These are phyloP conservation scores for Gracilaria gracilis DNA, from an alignment of 23 red algal genomes.

Conservation along the genomic window DNA sequence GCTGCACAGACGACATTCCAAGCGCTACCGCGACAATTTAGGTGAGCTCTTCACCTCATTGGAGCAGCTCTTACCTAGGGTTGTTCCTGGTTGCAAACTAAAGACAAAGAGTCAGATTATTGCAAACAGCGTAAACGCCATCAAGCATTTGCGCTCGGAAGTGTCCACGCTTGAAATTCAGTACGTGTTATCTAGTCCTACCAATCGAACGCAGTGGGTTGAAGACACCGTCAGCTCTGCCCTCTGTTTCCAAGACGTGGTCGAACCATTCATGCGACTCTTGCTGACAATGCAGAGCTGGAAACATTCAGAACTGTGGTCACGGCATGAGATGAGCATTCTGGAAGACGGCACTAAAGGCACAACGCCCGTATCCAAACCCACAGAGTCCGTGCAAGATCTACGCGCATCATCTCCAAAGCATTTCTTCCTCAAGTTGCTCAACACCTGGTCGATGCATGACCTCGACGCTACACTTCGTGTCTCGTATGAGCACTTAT, in stretches of 20 bases:
- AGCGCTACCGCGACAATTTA: constrained; percentile 74
- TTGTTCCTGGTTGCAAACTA: constrained; percentile 64
- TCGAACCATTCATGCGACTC: constrained; percentile 70
- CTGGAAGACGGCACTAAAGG: constrained; percentile 10
- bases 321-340: constrained; percentile 42
- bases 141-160: constrained; percentile 48
- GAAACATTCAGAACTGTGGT: constrained; percentile 80
- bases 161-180: constrained; percentile 65
- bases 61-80: constrained; percentile 54
- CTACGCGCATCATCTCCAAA: constrained; percentile 25
- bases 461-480: not conserved
- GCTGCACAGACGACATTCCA: constrained; percentile 76
- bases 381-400: constrained; percentile 56
- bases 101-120: constrained; percentile 76
- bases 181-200: constrained; percentile 60
- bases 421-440: constrained; percentile 60
- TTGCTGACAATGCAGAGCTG: constrained; percentile 55
- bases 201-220: constrained; percentile 75
- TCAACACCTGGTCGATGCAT: constrained; percentile 26
- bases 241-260: constrained; percentile 36
- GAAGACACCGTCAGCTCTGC: constrained; percentile 47
- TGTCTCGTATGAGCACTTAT: constrained; percentile 36
- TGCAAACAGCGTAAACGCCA: constrained; percentile 56
- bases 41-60: constrained; percentile 62
- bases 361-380: constrained; percentile 10